Percentiles rank a stretch among this genome's conserved stretches.
Conservation (phyloP, 2,329 filamentous ascomycete species). For the Westerdykella sp. region DNA sequence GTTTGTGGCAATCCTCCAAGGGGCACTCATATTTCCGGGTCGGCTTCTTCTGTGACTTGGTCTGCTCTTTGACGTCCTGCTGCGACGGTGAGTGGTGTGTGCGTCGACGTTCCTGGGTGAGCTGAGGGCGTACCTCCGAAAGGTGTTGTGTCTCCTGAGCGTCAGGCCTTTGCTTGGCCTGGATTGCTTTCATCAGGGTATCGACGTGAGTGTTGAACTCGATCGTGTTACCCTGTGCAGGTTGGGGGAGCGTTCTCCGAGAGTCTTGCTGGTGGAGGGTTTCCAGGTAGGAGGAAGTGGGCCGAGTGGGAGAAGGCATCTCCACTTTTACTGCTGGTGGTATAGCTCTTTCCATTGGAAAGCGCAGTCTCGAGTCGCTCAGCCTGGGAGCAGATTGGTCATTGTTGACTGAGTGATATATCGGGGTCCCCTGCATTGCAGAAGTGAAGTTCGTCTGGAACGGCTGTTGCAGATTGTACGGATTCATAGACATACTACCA, state of each 20-base stretch:
- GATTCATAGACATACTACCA: conserved; percentile 27
- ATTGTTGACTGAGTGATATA: conserved; percentile 18
- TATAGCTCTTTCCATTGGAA: conserved; percentile 14
- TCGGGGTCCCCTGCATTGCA: conserved; percentile 6
- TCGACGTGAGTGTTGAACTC: conserved; percentile 79
- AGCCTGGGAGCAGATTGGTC: conserved; percentile 22
- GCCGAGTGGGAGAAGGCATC: conserved; percentile 37
- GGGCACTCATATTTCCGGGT: conserved; percentile 69
- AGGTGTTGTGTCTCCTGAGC: conserved; percentile 6
- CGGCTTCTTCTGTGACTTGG: conserved; percentile 34
- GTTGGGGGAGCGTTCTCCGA: conserved; percentile 43
- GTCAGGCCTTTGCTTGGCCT: conserved; percentile 53
- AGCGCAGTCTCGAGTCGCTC: conserved; percentile 24
- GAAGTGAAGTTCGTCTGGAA: conserved; percentile 6
- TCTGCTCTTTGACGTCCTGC: conserved; percentile 11
- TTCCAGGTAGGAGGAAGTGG: conserved; percentile 37
- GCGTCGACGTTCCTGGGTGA: too few species aligned
- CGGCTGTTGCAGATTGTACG: conserved; percentile 34
- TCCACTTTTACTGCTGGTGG: conserved; percentile 41
- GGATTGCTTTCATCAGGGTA: conserved; percentile 81
- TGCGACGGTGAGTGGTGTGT: background rate
- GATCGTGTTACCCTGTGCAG: conserved; percentile 41
- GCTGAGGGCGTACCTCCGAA: conserved; percentile 11
- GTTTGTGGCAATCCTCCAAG: conserved; percentile 68
- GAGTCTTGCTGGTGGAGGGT: conserved; percentile 29